A percentile compares a stretch with the other conserved stretches of the same genome.
These are phyloP conservation scores for Calocybe gambosa DNA, from an alignment of 1,284 basidiomycete genomes.

Conservation along the genomic window DNA sequence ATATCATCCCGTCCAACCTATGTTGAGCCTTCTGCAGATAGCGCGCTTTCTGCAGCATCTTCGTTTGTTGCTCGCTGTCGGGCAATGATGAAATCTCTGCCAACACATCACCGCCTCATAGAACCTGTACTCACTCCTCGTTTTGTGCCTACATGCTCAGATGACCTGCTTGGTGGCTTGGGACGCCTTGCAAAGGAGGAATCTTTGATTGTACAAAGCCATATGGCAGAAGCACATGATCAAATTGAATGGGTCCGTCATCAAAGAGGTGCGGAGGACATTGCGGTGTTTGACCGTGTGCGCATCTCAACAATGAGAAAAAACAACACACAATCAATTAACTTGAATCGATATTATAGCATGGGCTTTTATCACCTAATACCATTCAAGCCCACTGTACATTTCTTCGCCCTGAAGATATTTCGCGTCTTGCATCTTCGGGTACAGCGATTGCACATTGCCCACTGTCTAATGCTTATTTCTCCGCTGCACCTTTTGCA, in stretches of 20 bases:
- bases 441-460: slow-evolving; percentile 76
- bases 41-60: slow-evolving; percentile 44
- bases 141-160: slow-evolving; percentile 76
- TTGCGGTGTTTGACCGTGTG: slow-evolving; percentile 68
- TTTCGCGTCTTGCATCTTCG: slow-evolving; percentile 42
- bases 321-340: slow-evolving; percentile 1
- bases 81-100: slow-evolving; percentile 33
- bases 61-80: slow-evolving; percentile 53
- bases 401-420: slow-evolving; percentile 48
- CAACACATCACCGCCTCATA: slow-evolving; percentile 46
- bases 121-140: slow-evolving; percentile 80
- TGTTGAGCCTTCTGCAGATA: slow-evolving; percentile 49
- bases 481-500: slow-evolving; percentile 68
- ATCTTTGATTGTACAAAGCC: slow-evolving; percentile 59
- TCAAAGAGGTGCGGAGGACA: slow-evolving; percentile 59
- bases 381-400: slow-evolving; percentile 86
- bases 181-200: slow-evolving; percentile 40
- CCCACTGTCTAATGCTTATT: slow-evolving; percentile 81
- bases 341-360: slow-evolving; percentile 27
- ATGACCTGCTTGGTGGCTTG: slow-evolving; percentile 57
- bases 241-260: slow-evolving; percentile 65
- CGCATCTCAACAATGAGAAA: slow-evolving; percentile 10
- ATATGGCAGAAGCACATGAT: slow-evolving; percentile 71
- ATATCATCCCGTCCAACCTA: slow-evolving; percentile 68
- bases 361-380: slow-evolving; percentile 51